Evolutionary conservation across 139 green algal species (phyloP), one percentile per base, ranked within the genome.

Genomic region (Parachlorella kessleri): DNA sequence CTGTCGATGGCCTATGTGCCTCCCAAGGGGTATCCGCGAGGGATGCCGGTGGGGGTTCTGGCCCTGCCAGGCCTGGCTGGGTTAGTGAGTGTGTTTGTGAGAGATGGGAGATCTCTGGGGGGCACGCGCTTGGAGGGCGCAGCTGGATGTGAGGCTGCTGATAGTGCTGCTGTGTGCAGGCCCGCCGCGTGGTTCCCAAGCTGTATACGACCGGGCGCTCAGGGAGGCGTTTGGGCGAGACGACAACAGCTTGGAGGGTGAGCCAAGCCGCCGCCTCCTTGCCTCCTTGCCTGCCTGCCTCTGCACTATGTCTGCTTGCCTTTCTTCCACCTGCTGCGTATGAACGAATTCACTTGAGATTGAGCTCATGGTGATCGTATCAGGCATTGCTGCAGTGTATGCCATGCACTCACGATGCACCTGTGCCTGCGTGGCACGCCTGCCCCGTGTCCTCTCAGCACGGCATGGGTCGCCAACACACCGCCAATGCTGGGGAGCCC

Each of bases 121-220:
- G 48, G 21, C 14, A 18, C 48, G 48, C 48, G 48, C 48, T 59
- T 59, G 14, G 14, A 59, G 14, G 48, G 14, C 14, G 48, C 21
- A 28, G 48, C 48, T 59, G 48, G 14, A 28, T 18, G 21, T 59
- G 14, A 14, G 14, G 14, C 14, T 59, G 48, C 48, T 59, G 48
- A 18, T 18, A 18, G 14, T 59, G 48, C 48, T 59, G 48, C 48
- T 18, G 21, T 28, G 48, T 24, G 55, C 69, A 82, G 77, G 77
- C 5, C 64, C 68, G 1, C 69, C 77, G 18, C 64, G 38, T 6
- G 77, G 77, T 7, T 82, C 68, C 1, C 77, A 82, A 21, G 53
- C 37, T 3, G 42, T 67, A 4, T 82, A 82, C 32, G 77, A 82
- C 33, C 64, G 39, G 2, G 77, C 77, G 28, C 68, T 82, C 37